Conservation (phyloP, 805 yeast genomes). For the Kuraishia cidri region DNA sequence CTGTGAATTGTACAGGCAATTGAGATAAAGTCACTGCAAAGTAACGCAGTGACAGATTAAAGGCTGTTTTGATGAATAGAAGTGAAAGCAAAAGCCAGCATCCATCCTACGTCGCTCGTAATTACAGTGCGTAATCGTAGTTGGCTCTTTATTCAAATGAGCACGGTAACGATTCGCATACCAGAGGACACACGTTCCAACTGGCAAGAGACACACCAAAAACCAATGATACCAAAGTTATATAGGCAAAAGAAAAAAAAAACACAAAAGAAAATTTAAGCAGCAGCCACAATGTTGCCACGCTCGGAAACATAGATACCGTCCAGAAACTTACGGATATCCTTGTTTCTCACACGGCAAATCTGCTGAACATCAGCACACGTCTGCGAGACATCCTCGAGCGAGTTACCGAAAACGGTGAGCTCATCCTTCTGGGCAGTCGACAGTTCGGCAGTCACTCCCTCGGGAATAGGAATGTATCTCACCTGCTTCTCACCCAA, state of each 20-base stretch:
- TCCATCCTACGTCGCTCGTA: no score
- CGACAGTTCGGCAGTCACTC: constrained; percentile 81
- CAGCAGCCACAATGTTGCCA: constrained; percentile 53
- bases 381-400: constrained; percentile 95
- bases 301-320: constrained; percentile 99
- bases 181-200: background rate
- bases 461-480: constrained; percentile 76
- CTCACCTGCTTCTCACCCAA: constrained; percentile 99
- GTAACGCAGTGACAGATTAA: no score
- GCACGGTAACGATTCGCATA: constrained; percentile 3
- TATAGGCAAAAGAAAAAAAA: background rate
- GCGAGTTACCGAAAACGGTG: constrained; percentile 87
- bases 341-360: constrained; percentile 99
- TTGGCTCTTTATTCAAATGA: constrained; percentile 2
- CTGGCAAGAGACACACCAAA: background rate
- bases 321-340: constrained; percentile 99
- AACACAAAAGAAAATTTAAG: background rate
- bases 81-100: background rate
- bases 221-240: no score
- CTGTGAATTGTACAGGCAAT: no score
- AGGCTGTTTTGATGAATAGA: no score
- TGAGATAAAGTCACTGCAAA: no score
- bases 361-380: constrained; percentile 98
- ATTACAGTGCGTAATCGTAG: constrained; percentile 4
- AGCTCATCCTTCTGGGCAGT: constrained; percentile 90